Conservation (phyloP, 2,329 filamentous ascomycete genomes). For the Lachnellula hyalina region DNA sequence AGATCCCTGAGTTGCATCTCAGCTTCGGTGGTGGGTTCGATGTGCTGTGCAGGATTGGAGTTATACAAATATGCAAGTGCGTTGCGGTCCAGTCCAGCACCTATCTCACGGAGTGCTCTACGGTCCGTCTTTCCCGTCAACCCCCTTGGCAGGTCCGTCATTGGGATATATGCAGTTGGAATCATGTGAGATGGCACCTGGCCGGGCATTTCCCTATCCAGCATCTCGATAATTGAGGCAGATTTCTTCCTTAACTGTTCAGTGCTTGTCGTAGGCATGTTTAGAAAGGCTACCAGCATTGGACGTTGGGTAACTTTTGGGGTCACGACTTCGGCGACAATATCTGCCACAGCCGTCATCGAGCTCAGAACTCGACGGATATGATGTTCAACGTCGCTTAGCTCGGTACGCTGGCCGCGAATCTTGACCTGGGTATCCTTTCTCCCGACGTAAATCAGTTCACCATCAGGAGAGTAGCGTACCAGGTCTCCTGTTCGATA, state of each 20-base stretch:
- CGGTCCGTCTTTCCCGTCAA: slow-evolving; percentile 30
- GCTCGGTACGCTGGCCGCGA: slow-evolving; percentile 58
- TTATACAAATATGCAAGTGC: background rate
- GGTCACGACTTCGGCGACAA: slow-evolving; percentile 31
- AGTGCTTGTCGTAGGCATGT: slow-evolving; percentile 41
- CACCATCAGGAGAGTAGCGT: slow-evolving; percentile 43
- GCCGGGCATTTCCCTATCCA: slow-evolving; percentile 21
- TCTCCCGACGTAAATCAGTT: slow-evolving; percentile 54
- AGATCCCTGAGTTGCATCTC: slow-evolving; percentile 1
- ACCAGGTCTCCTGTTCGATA: slow-evolving; percentile 59
- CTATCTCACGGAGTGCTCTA: slow-evolving; percentile 29
- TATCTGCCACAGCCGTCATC: slow-evolving; percentile 24
- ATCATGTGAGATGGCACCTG: slow-evolving; percentile 31
- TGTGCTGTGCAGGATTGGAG: background rate
- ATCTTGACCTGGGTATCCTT: slow-evolving; percentile 64
- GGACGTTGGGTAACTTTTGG: slow-evolving; percentile 27
- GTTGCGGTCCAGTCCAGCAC: background rate
- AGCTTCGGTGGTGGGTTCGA: background rate
- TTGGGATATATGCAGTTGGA: slow-evolving; percentile 27
- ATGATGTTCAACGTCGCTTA: slow-evolving; percentile 44
- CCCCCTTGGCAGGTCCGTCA: slow-evolving; percentile 23
- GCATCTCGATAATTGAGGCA: slow-evolving; percentile 1
- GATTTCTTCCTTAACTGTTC: slow-evolving; percentile 35
- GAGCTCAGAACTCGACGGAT: slow-evolving; percentile 19
- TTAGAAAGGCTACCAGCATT: slow-evolving; percentile 32